Evolutionary conservation across 352 stramenopile genomes (phyloP).

Genomic region (Phytophthora uliginosa): DNA sequence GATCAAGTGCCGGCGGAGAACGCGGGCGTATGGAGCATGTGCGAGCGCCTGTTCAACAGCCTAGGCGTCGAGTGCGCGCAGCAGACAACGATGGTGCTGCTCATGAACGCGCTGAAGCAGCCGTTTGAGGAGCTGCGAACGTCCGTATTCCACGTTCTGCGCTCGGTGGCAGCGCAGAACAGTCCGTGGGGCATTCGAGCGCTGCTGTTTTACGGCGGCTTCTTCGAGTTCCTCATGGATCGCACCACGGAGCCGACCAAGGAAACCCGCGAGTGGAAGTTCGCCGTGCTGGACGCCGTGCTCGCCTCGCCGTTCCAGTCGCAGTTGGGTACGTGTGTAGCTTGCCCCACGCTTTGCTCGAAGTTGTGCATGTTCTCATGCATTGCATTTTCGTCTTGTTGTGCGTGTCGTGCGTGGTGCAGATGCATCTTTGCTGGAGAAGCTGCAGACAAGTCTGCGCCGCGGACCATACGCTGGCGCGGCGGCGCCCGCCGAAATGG

Average conservation of each 20-base stretch:
- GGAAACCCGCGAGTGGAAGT: constrained; percentile 90
- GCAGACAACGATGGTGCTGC: constrained; percentile 62
- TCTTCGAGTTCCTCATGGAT: constrained; percentile 90
- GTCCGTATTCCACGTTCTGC: constrained; percentile 79
- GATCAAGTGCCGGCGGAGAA: constrained; percentile 62
- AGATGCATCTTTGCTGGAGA: constrained; percentile 66
- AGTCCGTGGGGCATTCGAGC: constrained; percentile 77
- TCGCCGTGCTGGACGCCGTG: constrained; percentile 84
- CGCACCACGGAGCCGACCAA: constrained; percentile 86
- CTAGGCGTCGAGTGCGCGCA: constrained; percentile 65
- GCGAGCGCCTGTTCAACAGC: constrained; percentile 73
- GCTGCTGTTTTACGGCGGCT: constrained; percentile 80
- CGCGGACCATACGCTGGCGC: constrained; percentile 76
- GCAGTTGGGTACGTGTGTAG: constrained; percentile 57
- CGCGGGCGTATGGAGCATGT: constrained; percentile 71
- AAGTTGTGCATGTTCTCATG: constrained; percentile 22
- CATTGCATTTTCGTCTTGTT: constrained; percentile 32
- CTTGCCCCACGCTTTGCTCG: constrained; percentile 12
- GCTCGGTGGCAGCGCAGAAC: constrained; percentile 85
- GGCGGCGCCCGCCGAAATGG: constrained; percentile 51
- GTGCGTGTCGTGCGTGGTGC: constrained; percentile 21
- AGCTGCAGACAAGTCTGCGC: constrained; percentile 64
- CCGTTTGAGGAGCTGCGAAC: constrained; percentile 87
- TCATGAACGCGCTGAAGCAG: constrained; percentile 87
- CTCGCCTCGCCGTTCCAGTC: constrained; percentile 72